Evolutionary conservation across 805 yeast genomes (phyloP), one percentile per base, ranked within the genome.

Genomic region (Saccharomycopsis javanensis): DNA sequence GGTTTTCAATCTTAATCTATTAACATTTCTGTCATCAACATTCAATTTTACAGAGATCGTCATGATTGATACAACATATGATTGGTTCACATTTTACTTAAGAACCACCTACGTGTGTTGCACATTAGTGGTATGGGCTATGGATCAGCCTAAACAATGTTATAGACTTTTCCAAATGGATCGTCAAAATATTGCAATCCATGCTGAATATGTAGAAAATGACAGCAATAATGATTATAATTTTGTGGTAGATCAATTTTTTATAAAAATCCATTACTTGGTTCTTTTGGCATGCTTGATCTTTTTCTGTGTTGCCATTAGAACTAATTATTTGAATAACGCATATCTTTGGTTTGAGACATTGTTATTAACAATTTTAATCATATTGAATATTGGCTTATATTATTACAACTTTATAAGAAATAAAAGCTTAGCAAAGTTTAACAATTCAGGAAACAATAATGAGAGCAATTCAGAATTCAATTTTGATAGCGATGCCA

Each of bases 91-190:
- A 2, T 60, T 60, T 53, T 60, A 60, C 30, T 34, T 60, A 8
- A 34, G 62, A 33, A 60, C 62, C 27, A 60, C 62, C 34, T 60
- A 57, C 50, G 58, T 60, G 23, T 55, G 55, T 50, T 48, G 55
- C 23, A 35, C 58, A 4, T 28, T 60, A 5, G 51, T 60, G 7
- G 20, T 60, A 11, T 60, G 62, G 62, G 28, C 48, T 11, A 57
- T 60, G 61, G 60, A 60, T 37, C 62, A 60, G 53, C 62, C 62
- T 13, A 57, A 60, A 28, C 62, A 60, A 46, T 38, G 52, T 27
- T 57, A 55, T 54, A 60, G 53, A 7, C 18, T 42, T 23, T 42
- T 42, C 25, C 48, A 42, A 18, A 37, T 50, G 37, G 27, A 30
- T 50, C 52, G 52, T 31, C 18, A n/a, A 50, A 50, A 30, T 1